Conservation (phyloP, 2,329 filamentous ascomycete species). For the Orbilia brochopaga region DNA sequence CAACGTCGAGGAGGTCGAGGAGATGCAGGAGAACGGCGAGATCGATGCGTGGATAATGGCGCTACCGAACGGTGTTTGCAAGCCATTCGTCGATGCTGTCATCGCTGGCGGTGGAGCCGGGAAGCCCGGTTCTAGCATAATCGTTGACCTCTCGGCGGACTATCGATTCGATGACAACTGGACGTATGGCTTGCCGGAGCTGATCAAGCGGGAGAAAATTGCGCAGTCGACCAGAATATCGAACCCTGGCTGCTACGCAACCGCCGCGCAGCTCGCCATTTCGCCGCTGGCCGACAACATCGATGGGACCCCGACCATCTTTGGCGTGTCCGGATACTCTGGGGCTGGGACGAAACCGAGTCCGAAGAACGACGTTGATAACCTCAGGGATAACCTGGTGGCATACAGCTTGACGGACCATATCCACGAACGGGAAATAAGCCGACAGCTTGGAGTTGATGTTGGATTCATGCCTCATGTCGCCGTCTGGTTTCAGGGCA, state of each 20-base stretch:
- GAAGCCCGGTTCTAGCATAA: slow-evolving; percentile 69
- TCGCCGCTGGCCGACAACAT: slow-evolving; percentile 79
- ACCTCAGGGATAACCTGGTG: slow-evolving; percentile 84
- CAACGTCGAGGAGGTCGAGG: slow-evolving; percentile 80
- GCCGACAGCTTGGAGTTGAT: slow-evolving; percentile 72
- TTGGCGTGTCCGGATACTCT: slow-evolving; percentile 92
- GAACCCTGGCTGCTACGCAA: slow-evolving; percentile 95
- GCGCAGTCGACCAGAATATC: slow-evolving; percentile 79
- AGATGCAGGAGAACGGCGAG: slow-evolving; percentile 81
- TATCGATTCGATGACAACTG: slow-evolving; percentile 85
- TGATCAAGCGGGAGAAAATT: slow-evolving; percentile 77
- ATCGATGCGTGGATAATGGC: slow-evolving; percentile 99
- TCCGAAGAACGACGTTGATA: slow-evolving; percentile 87
- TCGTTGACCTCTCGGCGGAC: slow-evolving; percentile 95
- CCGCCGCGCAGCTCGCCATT: slow-evolving; percentile 87
- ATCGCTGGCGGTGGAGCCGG: slow-evolving; percentile 64
- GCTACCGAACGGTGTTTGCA: slow-evolving; percentile 91
- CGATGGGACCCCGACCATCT: slow-evolving; percentile 78
- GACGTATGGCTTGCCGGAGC: slow-evolving; percentile 90
- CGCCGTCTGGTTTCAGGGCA: slow-evolving; percentile 95
- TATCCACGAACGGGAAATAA: slow-evolving; percentile 92
- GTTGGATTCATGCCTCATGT: slow-evolving; percentile 93
- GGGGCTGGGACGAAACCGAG: slow-evolving; percentile 93
- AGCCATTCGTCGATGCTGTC: slow-evolving; percentile 89
- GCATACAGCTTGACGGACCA: slow-evolving; percentile 91